phyloP scores from a whole-genome alignment of 805 yeast species.

The Suhomyces sp. region DNA sequence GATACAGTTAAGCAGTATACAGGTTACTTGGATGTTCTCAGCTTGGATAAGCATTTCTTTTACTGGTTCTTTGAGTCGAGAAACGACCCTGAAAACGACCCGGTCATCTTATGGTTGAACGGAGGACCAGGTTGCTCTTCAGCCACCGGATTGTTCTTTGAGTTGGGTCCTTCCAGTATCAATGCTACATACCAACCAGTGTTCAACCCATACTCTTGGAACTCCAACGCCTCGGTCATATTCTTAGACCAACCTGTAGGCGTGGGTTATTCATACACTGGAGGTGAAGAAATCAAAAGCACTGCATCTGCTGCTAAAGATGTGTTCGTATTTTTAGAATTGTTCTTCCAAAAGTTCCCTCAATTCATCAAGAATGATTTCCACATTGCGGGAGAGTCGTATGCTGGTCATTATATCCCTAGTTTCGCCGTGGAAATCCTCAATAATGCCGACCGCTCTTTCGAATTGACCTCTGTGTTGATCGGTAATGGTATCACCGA shows the following conservation, averaged over 20 bases:
- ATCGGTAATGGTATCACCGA: constrained; percentile 48
- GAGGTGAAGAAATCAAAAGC: constrained; percentile 13
- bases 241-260: constrained; percentile 28
- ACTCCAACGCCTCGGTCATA: constrained; percentile 25
- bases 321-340: constrained; percentile 21
- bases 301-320: constrained; percentile 20
- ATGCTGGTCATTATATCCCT: constrained; percentile 27
- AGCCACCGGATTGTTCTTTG: constrained; percentile 28
- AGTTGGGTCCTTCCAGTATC: constrained; percentile 28
- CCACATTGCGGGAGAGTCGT: constrained; percentile 27
- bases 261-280: constrained; percentile 23
- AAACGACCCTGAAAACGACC: constrained; percentile 31
- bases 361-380: constrained; percentile 16
- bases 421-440: constrained; percentile 21
- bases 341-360: constrained; percentile 25
- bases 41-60: constrained; percentile 29
- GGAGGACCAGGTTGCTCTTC: constrained; percentile 36
- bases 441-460: constrained; percentile 20
- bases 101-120: constrained; percentile 32
- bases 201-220: constrained; percentile 29
- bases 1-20: constrained; percentile 38
- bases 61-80: constrained; percentile 34
- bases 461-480: constrained; percentile 36
- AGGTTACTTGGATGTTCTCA: constrained; percentile 37
- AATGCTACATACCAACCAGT: constrained; percentile 21